Base-by-base conservation (phyloP, 1,284 basidiomycete genomes). In the Ceratorhiza oryzae-sativae region DNA sequence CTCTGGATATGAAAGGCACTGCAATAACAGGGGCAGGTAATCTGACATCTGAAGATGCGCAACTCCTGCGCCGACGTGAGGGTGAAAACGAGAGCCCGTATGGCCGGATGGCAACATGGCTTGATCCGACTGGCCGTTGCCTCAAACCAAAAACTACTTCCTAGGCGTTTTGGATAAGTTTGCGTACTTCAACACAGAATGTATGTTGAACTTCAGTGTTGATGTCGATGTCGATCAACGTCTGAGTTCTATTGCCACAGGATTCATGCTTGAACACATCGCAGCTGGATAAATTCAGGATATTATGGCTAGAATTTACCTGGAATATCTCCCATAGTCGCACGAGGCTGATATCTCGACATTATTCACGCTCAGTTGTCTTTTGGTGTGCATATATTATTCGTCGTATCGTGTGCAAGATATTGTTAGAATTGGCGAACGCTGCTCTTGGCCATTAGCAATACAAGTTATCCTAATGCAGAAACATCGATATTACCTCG, bases 21-120 rank as follows among this genome's bases (percentile, higher is more conserved):
- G 53, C 48, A 18, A n/a, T 51, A 41, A 27, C 63, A 8, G 63
- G 63, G 13, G 36, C 20, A 15, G 51, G 51, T 3, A 34, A 30
- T 27, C 15, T 68, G 2, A 56, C 63, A 3, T 20, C 39, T 18
- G 63, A 68, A n/a, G 63, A 68, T 32, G 51, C 51, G 27, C 63
- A 68, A n/a, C 34, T 68, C 6, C 20, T 68, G 51, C 63, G 63
- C 13, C 51, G 36, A 18, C 63, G 23, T 25, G 63, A 68, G 27
- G 63, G 63, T 42, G 51, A 68, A 30, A 68, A 49, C 27, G 63
- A 68, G 20, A 51, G 51, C 23, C 34, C 51, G n/a, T 68, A 68
- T 25, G 63, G 63, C 15, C 63, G 63, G 27, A 68, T 68, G 63
- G 63, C 63, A 10, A 68, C 63, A 15, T 68, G 63, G 63, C 63